Evolutionary conservation across 768 basidiomycete species (phyloP), one percentile per base, ranked within the genome.

Genomic region (Lactarius psammicola): DNA sequence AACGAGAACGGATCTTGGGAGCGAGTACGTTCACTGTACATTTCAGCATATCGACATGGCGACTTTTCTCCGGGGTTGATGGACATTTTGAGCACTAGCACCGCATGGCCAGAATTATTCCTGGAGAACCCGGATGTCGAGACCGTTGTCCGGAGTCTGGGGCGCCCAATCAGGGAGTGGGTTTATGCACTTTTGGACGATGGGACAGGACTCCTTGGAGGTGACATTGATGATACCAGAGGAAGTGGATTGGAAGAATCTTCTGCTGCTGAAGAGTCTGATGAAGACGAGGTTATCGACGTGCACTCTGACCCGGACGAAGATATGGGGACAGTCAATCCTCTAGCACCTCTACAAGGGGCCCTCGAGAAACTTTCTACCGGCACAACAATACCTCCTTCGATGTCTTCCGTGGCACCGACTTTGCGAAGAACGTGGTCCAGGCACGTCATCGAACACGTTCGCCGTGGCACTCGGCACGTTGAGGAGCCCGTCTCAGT

Each of bases 81-180:
- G 73, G 87, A 92, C 68, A 72, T 81, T 5, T 73, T 92, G 60
- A 84, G 76, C 63, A 85, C 87, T 0, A 83, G 81, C 20, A 85
- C 89, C 1, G 86, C 79, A 64, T 93, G 89, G 89, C 85, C 88
- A 5, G 78, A 80, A 38, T 72, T 87, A n/a, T 92, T 90, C 73
- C 80, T 94, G 23, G 92, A 94, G 66, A 83, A 86, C 69, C 92
- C 92, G 0, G 91, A 94, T 74, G 59, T 82, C 34, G 89, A 91
- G 73, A 85, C 84, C 0, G 87, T 88, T 13, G 78, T 83, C 23
- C 76, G 84, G 63, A 86, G 82, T 61, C 82, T 92, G 15, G 86
- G 86, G 5, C 76, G 85, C 34, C 83, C 84, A 1, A 80, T 92
- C 56, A 81, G 88, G 18, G 73, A 77, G 59, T 90, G 87, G 87